A percentile compares a stretch with the other conserved stretches of the same genome.
Conservation (phyloP, 1,139 yeast genomes). For the Yamadazyma mexicana region DNA sequence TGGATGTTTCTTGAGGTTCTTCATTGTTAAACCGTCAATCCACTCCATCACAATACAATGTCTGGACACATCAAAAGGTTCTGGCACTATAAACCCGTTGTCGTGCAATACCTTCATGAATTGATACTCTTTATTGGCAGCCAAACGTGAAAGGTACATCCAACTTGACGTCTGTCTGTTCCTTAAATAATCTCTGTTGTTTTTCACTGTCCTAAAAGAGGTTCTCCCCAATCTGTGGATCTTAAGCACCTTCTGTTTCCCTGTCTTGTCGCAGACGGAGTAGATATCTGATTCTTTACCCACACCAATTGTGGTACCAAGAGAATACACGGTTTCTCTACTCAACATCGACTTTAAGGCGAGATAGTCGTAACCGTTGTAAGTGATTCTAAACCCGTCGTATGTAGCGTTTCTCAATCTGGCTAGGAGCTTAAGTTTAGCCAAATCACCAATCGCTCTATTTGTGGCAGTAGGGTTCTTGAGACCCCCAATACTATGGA, state of each 20-base stretch:
- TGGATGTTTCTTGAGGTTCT: slow-evolving; percentile 68
- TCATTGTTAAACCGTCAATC: slow-evolving; percentile 87
- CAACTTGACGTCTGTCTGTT: slow-evolving; percentile 71
- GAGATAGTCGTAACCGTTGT: slow-evolving; percentile 86
- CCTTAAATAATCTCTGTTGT: slow-evolving; percentile 86
- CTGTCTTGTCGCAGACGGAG: slow-evolving; percentile 72
- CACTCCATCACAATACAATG: slow-evolving; percentile 93
- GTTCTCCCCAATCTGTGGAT: slow-evolving; percentile 93
- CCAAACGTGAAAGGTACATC: slow-evolving; percentile 89
- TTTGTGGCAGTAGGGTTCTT: slow-evolving; percentile 76
- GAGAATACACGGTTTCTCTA: slow-evolving; percentile 69
- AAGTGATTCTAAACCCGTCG: slow-evolving; percentile 90
- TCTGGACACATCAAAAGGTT: slow-evolving; percentile 84
- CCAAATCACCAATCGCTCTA: slow-evolving; percentile 79
- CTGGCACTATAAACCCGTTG: slow-evolving; percentile 83
- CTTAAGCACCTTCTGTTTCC: slow-evolving; percentile 71
- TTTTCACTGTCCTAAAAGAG: slow-evolving; percentile 88
- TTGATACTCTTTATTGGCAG: slow-evolving; percentile 89
- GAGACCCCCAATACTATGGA: slow-evolving; percentile 76
- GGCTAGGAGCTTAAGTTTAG: slow-evolving; percentile 77
- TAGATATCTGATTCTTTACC: slow-evolving; percentile 97
- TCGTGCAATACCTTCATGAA: slow-evolving; percentile 76
- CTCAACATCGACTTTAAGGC: slow-evolving; percentile 83
- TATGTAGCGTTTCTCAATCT: slow-evolving; percentile 81
- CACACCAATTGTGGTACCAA: slow-evolving; percentile 90